These are phyloP conservation scores for Didymellaceae sp. DNA, from an alignment of 2,329 filamentous ascomycete species.

Conservation along the genomic window DNA sequence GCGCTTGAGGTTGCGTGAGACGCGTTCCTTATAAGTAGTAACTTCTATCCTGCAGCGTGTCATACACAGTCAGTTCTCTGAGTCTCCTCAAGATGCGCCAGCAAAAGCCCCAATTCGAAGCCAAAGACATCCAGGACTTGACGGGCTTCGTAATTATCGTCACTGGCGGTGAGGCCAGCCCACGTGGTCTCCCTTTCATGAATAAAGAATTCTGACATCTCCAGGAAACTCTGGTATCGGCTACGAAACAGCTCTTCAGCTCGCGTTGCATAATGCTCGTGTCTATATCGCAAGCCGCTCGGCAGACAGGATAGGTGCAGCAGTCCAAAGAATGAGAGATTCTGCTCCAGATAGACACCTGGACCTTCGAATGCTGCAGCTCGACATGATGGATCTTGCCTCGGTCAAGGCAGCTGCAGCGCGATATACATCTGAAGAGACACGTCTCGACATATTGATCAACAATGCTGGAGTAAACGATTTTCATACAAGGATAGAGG, in stretches of 20 bases:
- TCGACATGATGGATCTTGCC: neutral
- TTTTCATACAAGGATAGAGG: neutral
- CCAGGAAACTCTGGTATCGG: neutral
- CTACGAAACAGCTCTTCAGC: neutral
- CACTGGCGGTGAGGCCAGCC: neutral
- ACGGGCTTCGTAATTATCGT: neutral
- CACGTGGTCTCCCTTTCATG: neutral
- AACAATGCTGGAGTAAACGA: neutral
- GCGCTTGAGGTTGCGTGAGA: neutral
- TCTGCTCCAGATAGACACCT: neutral
- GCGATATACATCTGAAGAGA: neutral
- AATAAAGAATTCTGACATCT: neutral
- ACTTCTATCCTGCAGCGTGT: neutral
- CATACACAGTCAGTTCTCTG: neutral
- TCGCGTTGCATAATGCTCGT: neutral
- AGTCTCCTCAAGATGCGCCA: neutral
- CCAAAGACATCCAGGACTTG: neutral
- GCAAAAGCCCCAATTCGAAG: neutral
- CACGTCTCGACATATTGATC: neutral
- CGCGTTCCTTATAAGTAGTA: neutral
- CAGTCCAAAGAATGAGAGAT: neutral
- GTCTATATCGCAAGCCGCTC: neutral
- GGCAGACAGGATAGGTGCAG: neutral
- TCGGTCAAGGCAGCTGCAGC: neutral
- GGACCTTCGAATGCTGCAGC: neutral